Base-by-base conservation (phyloP, 2,329 filamentous ascomycete species). In the Aureobasidium melanogenum region DNA sequence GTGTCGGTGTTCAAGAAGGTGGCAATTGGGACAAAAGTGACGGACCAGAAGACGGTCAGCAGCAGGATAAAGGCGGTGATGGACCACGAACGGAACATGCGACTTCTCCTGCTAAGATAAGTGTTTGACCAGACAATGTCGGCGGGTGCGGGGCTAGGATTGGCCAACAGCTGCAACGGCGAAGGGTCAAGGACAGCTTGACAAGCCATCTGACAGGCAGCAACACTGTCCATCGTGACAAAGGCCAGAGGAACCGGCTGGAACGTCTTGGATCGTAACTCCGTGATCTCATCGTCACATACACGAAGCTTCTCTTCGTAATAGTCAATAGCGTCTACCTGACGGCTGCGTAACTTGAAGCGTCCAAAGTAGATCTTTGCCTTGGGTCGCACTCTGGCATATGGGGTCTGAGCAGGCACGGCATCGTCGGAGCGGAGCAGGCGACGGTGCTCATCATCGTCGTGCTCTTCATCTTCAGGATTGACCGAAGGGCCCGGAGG, bases 111-210 rank as follows among this genome's bases (percentile, higher is more conserved):
- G 6, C 89, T 83, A 2, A 91, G 76, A 70, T 99, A 99, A 0
- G 91, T 97, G 70, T 97, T 97, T 64, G 82, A 82, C 94, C 95
- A 99, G 12, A 97, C 84, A n/a, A 99, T 86, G 71, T 97, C 93
- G 0, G 89, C 86, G 0, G 94, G 94, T 1, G 93, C 86, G 0
- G 94, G 94, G 2, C 93, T 92, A 30, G 88, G 82, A 63, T 91
- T 92, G 9, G 93, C 92, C 59, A 96, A 79, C 6, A 99, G 81
- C 63, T 89, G 88, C 62, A 92, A 87, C 0, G 95, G 94, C 12
- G 89, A 87, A 3, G 94, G 91, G 70, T 97, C 93, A 58, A 99
- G 85, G 12, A 96, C 87, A 4, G 94, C 92, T 74, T 99, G 94
- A 46, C 96, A 90, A 26, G 92, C 90, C 91, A 97, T 96, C 76